Evolutionary conservation across 2,329 filamentous ascomycete species (phyloP).

Genomic region (Cercospora beticola): DNA sequence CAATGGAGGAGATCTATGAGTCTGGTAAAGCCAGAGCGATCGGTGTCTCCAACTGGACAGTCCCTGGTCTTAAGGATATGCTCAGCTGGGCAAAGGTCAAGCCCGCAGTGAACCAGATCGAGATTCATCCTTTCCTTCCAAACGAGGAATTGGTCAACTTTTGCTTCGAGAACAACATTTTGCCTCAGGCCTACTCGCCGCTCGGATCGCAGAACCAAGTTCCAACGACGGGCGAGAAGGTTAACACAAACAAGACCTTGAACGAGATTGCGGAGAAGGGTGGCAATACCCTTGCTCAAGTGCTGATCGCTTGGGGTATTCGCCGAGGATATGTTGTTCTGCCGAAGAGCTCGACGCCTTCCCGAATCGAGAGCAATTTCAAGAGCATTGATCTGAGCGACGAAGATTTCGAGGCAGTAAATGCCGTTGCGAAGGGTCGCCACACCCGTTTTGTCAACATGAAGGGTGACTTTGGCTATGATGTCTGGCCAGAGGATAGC

Average conservation of each 20-base stretch:
- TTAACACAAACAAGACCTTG: constrained; percentile 59
- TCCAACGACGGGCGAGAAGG: constrained; percentile 66
- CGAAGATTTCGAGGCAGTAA: constrained; percentile 58
- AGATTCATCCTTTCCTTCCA: constrained; percentile 60
- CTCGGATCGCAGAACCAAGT: constrained; percentile 70
- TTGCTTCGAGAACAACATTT: constrained; percentile 58
- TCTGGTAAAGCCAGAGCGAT: constrained; percentile 56
- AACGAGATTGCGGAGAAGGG: constrained; percentile 59
- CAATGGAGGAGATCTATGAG: constrained; percentile 59
- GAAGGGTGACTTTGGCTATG: constrained; percentile 76
- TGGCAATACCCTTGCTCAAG: constrained; percentile 60
- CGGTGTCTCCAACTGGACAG: constrained; percentile 55
- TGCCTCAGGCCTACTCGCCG: constrained; percentile 56
- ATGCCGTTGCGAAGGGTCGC: constrained; percentile 63
- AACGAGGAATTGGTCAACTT: constrained; percentile 61
- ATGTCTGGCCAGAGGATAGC: constrained; percentile 42
- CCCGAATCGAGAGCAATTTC: constrained; percentile 67
- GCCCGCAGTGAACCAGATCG: constrained; percentile 49
- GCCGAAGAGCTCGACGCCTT: constrained; percentile 68
- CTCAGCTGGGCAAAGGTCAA: constrained; percentile 45
- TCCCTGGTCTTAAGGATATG: constrained; percentile 45
- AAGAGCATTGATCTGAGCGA: constrained; percentile 58
- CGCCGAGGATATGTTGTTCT: constrained; percentile 66
- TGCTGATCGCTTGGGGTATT: constrained; percentile 65
- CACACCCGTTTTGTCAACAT: constrained; percentile 76